Base-by-base conservation (phyloP, 2,329 filamentous ascomycete species). In the Daldinia eschscholtzii region DNA sequence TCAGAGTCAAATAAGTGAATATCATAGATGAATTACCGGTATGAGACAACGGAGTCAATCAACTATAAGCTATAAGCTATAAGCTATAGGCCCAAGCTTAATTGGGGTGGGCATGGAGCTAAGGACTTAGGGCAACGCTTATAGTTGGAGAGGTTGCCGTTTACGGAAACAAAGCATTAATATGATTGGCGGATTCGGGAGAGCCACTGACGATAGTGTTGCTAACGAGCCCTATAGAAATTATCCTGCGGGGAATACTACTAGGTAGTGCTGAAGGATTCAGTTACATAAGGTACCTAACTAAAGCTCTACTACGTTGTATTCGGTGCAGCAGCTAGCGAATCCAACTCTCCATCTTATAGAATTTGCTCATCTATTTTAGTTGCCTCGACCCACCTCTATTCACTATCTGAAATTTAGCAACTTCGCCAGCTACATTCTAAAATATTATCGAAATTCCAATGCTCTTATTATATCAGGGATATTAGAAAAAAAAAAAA, bases 101-200 rank as follows among this genome's bases (percentile, higher is more conserved):
- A 42, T 42, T 37, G 55, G 55, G 15, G 20, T 20, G 37, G 55
- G 55, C 12, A 4, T 42, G 37, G 37, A 44, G 12, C 37, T 44
- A 42, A n/a, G n/a, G n/a, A n/a, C n/a, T n/a, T n/a, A n/a, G n/a
- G n/a, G n/a, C n/a, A n/a, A n/a, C n/a, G n/a, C 35, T 26, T 20
- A 52, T 20, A 35, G 46, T 39, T 35, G 9, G 26, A 57, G 39
- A 56, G n/a, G 12, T 63, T 63, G 20, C 60, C 52, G 6, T 50
- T 57, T 57, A 30, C 4, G 60, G 60, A 60, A 56, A n/a, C 33
- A 20, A 5, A 50, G 13, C n/a, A 15, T 48, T 26, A 10, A 52
- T 58, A 9, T 58, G 53, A 66, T 66, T 67, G 60, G 64, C 39
- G 39, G 48, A 56, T 30, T 50, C n/a, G 15, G 28, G 35, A 50